Evolutionary conservation across 2,329 filamentous ascomycete species (phyloP).

Genomic region (Fusarium albidum): DNA sequence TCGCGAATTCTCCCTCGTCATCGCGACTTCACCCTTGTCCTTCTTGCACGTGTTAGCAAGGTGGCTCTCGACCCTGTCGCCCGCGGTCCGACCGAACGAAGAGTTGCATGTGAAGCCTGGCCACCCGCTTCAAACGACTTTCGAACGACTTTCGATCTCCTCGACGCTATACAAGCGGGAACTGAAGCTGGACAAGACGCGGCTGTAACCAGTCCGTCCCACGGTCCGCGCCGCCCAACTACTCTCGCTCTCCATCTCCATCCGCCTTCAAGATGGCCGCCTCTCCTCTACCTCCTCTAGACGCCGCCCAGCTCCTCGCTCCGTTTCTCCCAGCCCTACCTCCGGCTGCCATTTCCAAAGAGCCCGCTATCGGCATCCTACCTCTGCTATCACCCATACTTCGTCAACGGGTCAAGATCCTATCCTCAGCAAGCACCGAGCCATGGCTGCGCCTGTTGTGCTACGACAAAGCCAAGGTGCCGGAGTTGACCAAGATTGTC

Average conservation of each 20-base stretch:
- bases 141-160: slow-evolving; percentile 6
- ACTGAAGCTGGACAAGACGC: slow-evolving; percentile 3
- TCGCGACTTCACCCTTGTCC: slow-evolving; percentile 9
- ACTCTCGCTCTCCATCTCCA: background rate
- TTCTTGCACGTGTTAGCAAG: slow-evolving; percentile 20
- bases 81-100: slow-evolving; percentile 20
- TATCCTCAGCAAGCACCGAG: slow-evolving; percentile 66
- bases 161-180: slow-evolving; percentile 5
- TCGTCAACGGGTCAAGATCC: slow-evolving; percentile 70
- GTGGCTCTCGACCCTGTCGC: slow-evolving; percentile 9
- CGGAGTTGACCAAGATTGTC: slow-evolving; percentile 68
- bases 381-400: slow-evolving; percentile 72
- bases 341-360: slow-evolving; percentile 64
- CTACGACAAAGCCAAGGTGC: slow-evolving; percentile 67
- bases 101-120: slow-evolving; percentile 28
- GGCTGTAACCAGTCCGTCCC: slow-evolving; percentile 8
- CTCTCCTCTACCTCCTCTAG: slow-evolving; percentile 51
- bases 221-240: background rate
- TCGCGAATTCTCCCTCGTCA: background rate
- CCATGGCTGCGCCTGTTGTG: slow-evolving; percentile 79
- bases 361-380: slow-evolving; percentile 64
- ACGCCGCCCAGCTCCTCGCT: slow-evolving; percentile 57
- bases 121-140: slow-evolving; percentile 3
- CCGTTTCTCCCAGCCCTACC: slow-evolving; percentile 68
- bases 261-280: slow-evolving; percentile 38